Evolutionary conservation across 1,139 yeast genomes (phyloP).

Genomic region (Blastobotrys illinoisensis): DNA sequence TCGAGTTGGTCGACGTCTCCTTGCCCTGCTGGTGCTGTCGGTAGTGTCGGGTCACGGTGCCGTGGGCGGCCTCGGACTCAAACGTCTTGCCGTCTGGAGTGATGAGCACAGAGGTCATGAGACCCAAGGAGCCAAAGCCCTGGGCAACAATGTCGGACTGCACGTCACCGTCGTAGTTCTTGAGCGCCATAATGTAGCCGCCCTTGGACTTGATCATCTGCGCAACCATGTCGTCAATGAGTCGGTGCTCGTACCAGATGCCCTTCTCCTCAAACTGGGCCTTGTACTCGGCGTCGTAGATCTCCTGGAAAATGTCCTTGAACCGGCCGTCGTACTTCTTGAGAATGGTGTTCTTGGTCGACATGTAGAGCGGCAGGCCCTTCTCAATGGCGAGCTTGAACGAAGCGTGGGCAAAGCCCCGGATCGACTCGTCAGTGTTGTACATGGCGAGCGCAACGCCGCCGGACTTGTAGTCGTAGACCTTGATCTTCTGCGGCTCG

Average conservation of each 20-base stretch:
- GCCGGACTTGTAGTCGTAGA: slow-evolving; percentile 63
- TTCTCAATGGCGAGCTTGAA: slow-evolving; percentile 81
- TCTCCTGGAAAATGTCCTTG: slow-evolving; percentile 83
- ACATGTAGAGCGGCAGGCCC: slow-evolving; percentile 71
- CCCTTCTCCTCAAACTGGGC: slow-evolving; percentile 65
- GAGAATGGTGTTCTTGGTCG: slow-evolving; percentile 91
- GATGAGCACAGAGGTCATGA: slow-evolving; percentile 91
- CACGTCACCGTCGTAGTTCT: slow-evolving; percentile 97
- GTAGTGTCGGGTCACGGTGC: slow-evolving; percentile 94
- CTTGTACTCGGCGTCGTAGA: slow-evolving; percentile 69
- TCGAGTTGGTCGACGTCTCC: slow-evolving; percentile 96
- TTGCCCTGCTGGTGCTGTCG: slow-evolving; percentile 93
- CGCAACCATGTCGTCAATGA: slow-evolving; percentile 98
- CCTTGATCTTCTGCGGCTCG: slow-evolving; percentile 50
- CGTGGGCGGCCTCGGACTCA: slow-evolving; percentile 97
- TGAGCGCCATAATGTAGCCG: slow-evolving; percentile 90
- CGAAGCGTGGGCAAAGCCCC: slow-evolving; percentile 87
- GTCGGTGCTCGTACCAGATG: slow-evolving; percentile 93
- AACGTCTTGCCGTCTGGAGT: slow-evolving; percentile 95
- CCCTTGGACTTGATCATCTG: slow-evolving; percentile 96
- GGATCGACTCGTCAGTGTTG: slow-evolving; percentile 86
- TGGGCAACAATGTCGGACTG: slow-evolving; percentile 96
- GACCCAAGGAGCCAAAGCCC: slow-evolving; percentile 93
- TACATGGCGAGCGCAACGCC: slow-evolving; percentile 94
- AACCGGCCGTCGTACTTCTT: slow-evolving; percentile 91